Conservation (phyloP, 2,329 filamentous ascomycete genomes). For the Colletotrichum shisoi region DNA sequence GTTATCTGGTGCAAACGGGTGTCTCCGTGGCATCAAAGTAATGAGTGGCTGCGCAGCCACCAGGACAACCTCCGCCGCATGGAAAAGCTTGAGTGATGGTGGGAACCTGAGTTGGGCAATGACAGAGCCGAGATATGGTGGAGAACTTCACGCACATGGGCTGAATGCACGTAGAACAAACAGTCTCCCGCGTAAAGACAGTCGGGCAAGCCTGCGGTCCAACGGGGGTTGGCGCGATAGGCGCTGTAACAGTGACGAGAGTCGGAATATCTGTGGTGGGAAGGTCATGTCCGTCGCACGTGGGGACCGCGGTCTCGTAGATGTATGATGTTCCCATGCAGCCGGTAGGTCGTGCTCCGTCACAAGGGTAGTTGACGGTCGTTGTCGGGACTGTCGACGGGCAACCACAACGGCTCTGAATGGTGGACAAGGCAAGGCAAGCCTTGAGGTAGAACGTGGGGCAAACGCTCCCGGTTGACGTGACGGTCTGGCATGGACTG, state of each 20-base stretch:
- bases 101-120: slow-evolving; percentile 26
- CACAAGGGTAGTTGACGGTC: slow-evolving; percentile 41
- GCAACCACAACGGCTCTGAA: slow-evolving; percentile 43
- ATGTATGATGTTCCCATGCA: slow-evolving; percentile 36
- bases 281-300: not conserved
- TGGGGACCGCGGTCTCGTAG: slow-evolving; percentile 16
- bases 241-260: not conserved
- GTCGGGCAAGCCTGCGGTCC: slow-evolving; percentile 22
- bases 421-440: slow-evolving; percentile 40
- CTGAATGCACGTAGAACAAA: slow-evolving; percentile 28
- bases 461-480: slow-evolving; percentile 37
- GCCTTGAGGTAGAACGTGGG: slow-evolving; percentile 29
- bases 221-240: not conserved
- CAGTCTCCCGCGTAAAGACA: slow-evolving; percentile 8
- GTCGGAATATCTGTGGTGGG: not conserved
- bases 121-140: slow-evolving; percentile 24
- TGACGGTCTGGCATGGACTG: slow-evolving; percentile 41
- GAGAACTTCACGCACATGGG: slow-evolving; percentile 17
- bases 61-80: slow-evolving; percentile 25
- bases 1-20: slow-evolving; percentile 12
- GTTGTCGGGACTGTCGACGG: slow-evolving; percentile 41
- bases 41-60: slow-evolving; percentile 27
- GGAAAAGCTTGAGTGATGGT: slow-evolving; percentile 23
- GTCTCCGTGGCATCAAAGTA: slow-evolving; percentile 29
- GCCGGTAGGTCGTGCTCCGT: slow-evolving; percentile 26